These are phyloP conservation scores for Secale cereale DNA, from an alignment of 176 grass and related monocot species.

Conservation along the genomic window DNA sequence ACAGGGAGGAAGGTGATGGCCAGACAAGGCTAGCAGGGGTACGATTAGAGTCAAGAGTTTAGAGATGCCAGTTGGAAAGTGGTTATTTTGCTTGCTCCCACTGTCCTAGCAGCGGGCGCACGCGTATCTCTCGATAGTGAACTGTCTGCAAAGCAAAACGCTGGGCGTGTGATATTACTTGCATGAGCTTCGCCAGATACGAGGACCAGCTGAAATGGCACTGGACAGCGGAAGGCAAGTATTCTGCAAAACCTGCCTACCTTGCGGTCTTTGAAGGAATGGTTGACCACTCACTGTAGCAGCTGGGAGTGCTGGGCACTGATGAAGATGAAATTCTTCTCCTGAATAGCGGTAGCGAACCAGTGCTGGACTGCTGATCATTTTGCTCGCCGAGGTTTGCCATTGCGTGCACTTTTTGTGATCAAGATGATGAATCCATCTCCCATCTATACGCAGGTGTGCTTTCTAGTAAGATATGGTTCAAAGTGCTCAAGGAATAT, in stretches of 20 bases:
- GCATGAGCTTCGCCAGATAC: background rate
- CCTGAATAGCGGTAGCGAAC: background rate
- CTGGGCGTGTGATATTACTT: background rate
- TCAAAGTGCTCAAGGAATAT: background rate
- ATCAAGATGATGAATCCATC: background rate
- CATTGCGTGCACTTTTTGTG: background rate
- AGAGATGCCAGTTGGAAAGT: background rate
- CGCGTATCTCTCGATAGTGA: background rate
- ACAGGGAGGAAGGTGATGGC: background rate
- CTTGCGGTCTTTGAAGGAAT: background rate
- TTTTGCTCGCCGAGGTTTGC: background rate
- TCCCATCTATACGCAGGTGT: background rate
- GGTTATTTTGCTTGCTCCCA: background rate
- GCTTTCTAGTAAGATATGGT: background rate
- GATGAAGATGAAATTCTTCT: background rate
- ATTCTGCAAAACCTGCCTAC: background rate
- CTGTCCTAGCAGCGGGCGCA: background rate
- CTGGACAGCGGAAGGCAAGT: background rate
- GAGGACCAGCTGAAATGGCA: background rate
- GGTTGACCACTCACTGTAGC: background rate
- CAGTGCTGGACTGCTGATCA: background rate
- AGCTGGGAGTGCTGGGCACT: background rate
- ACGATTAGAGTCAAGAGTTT: background rate
- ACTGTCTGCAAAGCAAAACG: background rate
- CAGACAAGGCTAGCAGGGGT: background rate